Percentiles rank a stretch among this genome's conserved stretches.
These are phyloP conservation scores for Zalerion maritima DNA, from an alignment of 495 filamentous ascomycete genomes.

Conservation along the genomic window DNA sequence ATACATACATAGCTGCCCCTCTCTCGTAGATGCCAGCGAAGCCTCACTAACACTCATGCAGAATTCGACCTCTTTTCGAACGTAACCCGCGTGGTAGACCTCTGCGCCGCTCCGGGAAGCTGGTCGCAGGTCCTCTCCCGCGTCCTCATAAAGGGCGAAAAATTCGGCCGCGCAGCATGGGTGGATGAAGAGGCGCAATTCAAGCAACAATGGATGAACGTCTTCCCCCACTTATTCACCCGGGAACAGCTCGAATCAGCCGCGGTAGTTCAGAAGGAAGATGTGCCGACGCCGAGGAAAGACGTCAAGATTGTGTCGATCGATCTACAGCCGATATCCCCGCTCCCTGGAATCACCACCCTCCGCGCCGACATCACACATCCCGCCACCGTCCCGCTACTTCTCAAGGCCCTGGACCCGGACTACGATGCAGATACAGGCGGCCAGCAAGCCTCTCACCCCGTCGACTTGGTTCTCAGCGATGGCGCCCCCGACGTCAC, in stretches of 20 bases:
- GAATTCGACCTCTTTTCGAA: slow-evolving; percentile 84
- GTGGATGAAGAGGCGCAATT: slow-evolving; percentile 58
- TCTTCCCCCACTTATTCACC: slow-evolving; percentile 18
- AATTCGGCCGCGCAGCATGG: slow-evolving; percentile 72
- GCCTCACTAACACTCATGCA: slow-evolving; percentile 15
- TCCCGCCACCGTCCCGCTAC: slow-evolving; percentile 79
- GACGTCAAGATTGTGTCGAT: slow-evolving; percentile 91
- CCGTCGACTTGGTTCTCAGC: slow-evolving; percentile 81
- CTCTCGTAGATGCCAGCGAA: background rate
- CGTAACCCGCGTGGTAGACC: slow-evolving; percentile 87
- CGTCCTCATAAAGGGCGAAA: slow-evolving; percentile 82
- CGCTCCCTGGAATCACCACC: slow-evolving; percentile 78
- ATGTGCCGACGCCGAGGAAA: slow-evolving; percentile 39
- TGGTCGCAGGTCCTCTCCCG: slow-evolving; percentile 95
- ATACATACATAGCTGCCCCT: background rate
- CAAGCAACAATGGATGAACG: slow-evolving; percentile 37
- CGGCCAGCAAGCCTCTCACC: slow-evolving; percentile 40
- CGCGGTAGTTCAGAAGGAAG: slow-evolving; percentile 1
- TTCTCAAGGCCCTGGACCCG: slow-evolving; percentile 71
- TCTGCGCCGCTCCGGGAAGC: slow-evolving; percentile 89
- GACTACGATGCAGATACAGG: slow-evolving; percentile 43
- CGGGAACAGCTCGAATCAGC: slow-evolving; percentile 15
- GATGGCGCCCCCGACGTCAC: slow-evolving; percentile 96
- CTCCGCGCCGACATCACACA: slow-evolving; percentile 94
- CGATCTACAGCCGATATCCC: slow-evolving; percentile 89